Conservation (phyloP, 257 asterid species). For the Solanum virginianum region DNA sequence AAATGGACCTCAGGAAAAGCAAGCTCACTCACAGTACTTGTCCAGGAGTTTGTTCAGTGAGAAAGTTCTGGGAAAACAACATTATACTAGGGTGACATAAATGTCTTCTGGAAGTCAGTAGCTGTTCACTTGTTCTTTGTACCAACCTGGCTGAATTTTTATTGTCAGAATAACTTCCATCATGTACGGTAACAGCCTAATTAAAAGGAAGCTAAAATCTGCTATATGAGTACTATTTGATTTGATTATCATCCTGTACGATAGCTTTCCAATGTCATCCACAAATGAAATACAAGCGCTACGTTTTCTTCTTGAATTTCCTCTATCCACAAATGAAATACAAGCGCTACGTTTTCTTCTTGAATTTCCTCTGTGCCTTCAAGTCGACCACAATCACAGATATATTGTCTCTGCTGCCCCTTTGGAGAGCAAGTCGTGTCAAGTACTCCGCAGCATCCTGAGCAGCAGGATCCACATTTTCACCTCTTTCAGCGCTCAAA, state of each 20-base stretch:
- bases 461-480: conserved; percentile 39
- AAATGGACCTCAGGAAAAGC: not conserved
- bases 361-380: conserved; percentile 56
- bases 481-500: conserved; percentile 24
- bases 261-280: not conserved
- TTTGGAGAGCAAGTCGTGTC: conserved; percentile 40
- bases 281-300: too few relatives aligned
- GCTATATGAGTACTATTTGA: not conserved
- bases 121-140: not conserved
- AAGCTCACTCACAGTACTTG: not conserved
- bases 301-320: too few relatives aligned
- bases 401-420: conserved; percentile 60
- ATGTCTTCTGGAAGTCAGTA: not conserved
- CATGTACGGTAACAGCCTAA: not conserved
- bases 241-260: not conserved
- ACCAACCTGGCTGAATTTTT: not conserved
- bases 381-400: conserved; percentile 64
- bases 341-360: conserved; percentile 20
- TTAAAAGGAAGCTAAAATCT: not conserved
- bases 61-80: not conserved
- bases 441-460: conserved; percentile 67
- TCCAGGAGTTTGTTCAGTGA: not conserved
- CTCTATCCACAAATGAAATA: too few relatives aligned
- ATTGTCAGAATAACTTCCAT: not conserved
- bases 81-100: not conserved